Percentiles rank a stretch among this genome's conserved stretches.
Evolutionary conservation across 164 flowering plant genomes (phyloP).

Genomic region (Nymphaea thermarum): DNA sequence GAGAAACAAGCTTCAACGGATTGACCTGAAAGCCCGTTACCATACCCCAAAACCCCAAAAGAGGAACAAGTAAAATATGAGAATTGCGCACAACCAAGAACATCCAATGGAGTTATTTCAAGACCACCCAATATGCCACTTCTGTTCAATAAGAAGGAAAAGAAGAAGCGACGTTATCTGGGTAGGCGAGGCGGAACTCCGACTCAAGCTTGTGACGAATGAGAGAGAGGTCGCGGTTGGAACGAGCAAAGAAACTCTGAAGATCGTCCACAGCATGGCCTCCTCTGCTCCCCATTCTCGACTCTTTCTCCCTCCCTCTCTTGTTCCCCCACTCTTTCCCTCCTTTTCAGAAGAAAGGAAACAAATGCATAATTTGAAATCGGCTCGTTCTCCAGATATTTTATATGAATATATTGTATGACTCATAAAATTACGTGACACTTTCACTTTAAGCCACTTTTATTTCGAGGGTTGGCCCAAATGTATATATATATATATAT

Average conservation of each 20-base stretch:
- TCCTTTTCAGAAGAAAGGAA: not conserved
- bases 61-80: not conserved
- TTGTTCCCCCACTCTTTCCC: not conserved
- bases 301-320: not conserved
- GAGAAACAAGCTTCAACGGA: conserved; percentile 63
- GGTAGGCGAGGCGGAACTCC: conserved; percentile 61
- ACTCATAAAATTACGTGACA: too few species aligned
- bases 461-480: too few species aligned
- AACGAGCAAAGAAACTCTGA: conserved; percentile 39
- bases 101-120: not conserved
- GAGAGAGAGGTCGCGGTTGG: conserved; percentile 49
- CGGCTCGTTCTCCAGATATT: not conserved
- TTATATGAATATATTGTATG: too few species aligned
- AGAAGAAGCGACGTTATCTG: conserved; percentile 33
- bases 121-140: too few species aligned
- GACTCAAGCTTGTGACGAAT: conserved; percentile 56
- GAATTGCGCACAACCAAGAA: not conserved
- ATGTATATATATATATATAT: too few species aligned
- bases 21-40: conserved; percentile 36
- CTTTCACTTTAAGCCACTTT: too few species aligned
- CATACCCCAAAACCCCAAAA: not conserved
- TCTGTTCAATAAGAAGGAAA: too few species aligned
- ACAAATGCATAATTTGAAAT: not conserved
- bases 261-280: conserved; percentile 38
- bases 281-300: not conserved